Evolutionary conservation across 2,329 filamentous ascomycete genomes (phyloP), one percentile per base, ranked within the genome.

Genomic region (Verticillium dahliae): DNA sequence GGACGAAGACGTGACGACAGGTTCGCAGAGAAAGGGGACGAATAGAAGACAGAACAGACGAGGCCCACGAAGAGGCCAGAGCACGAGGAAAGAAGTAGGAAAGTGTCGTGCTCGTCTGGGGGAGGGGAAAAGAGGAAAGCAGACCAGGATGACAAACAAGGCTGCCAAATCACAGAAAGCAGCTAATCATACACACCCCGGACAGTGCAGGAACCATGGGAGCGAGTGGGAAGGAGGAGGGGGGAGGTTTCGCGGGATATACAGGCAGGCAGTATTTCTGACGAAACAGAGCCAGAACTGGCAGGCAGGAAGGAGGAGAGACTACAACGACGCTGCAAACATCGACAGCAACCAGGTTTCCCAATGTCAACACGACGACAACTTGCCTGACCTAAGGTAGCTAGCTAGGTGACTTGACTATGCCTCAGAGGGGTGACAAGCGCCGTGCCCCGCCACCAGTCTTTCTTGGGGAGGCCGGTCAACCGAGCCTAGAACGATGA

Each of bases 1-100:
- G 41, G 18, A 22, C 9, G 18, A 11, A 50, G 27, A 27, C 27
- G 27, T 58, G 27, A 38, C 39, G 39, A 57, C 7, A 14, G 18
- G 22, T 39, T 57, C 27, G 34, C 37, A 9, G 13, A 6, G 6
- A 31, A 13, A 31, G 15, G n/a, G 14, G 39, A 22, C 15, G 38
- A 18, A 34, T 15, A 58, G 27, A 50, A 50, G 55, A 37, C 27
- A 18, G 18, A 52, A 15, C 22, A 18, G 39, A 45, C 5, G 45
- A 22, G 57, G 57, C 45, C 57, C 39, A 58, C 37, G 38, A 58
- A 35, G 27, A 50, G 57, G 57, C 57, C 57, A 34, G 57, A 34
- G 34, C 27, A 58, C 37, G 45, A 4, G 15, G 56, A 41, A 37
- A 13, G n/a, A 22, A 34, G 27, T 27, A 2, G 27, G 27, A 27